Percentiles rank a stretch among this genome's conserved stretches.
phyloP scores from a whole-genome alignment of 2,329 filamentous ascomycete species.

The Aciculosporium take region DNA sequence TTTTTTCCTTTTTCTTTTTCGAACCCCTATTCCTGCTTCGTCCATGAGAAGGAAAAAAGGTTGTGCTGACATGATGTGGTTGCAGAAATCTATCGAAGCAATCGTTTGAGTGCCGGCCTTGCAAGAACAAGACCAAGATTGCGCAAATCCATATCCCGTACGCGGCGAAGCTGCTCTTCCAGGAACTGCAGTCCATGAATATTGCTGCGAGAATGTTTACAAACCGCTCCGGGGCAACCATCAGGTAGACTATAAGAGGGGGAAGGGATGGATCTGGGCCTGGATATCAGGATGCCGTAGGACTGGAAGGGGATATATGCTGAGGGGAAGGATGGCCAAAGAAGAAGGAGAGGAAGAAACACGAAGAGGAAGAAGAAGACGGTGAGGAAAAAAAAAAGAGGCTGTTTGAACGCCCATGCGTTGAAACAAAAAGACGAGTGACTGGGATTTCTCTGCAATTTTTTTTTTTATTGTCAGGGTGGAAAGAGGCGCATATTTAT shows the following conservation, averaged over 20 bases:
- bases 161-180: slow-evolving; percentile 94
- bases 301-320: background rate
- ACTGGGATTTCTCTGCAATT: background rate
- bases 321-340: slow-evolving; percentile 4
- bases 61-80: slow-evolving; percentile 20
- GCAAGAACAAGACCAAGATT: slow-evolving; percentile 98
- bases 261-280: no score
- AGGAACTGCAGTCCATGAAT: slow-evolving; percentile 96
- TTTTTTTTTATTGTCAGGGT: background rate
- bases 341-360: background rate
- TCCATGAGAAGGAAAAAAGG: background rate
- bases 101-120: slow-evolving; percentile 90
- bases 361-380: no score
- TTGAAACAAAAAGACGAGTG: background rate
- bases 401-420: background rate
- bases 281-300: no score
- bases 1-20: background rate
- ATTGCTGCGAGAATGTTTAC: slow-evolving; percentile 97
- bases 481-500: slow-evolving; percentile 5
- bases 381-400: background rate
- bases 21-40: no score
- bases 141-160: slow-evolving; percentile 97
- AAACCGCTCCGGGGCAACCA: slow-evolving; percentile 59
- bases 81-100: slow-evolving; percentile 81
- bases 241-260: slow-evolving; percentile 44